Base-by-base conservation (phyloP, 257 asterid genomes). In the Ajuga chamaepitys region DNA sequence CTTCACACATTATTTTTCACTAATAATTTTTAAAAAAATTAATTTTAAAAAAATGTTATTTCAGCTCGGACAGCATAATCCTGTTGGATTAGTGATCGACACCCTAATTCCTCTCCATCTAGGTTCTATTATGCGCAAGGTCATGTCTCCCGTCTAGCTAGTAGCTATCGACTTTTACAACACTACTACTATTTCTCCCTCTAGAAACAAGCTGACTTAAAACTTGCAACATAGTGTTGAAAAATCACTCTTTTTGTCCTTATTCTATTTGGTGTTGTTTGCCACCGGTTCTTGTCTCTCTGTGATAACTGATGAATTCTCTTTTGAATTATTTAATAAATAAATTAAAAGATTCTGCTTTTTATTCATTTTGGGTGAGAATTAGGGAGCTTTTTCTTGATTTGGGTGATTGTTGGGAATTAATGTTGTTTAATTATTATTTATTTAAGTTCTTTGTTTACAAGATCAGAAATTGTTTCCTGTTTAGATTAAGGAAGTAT, bases 171-270 rank as follows among this genome's bases (percentile, higher is more conserved):
- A n/a, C n/a, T n/a, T n/a, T n/a, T n/a, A n/a, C n/a, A n/a, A n/a
- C n/a, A n/a, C n/a, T n/a, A n/a, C n/a, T n/a, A n/a, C 12, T 11
- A 24, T 70, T 59, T 18, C 45, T 12, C 22, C 13, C 16, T 17
- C 1, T 54, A 40, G 20, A 14, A 50, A 37, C 54, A 46, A 64
- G 37, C 45, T 62, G 67, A 61, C 40, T 71, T 42, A 48, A 79
- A n/a, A 70, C 67, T 69, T 70, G 22, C 35, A 24, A 8, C 51
- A 7, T 18, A 34, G 53, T 28, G 70, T 57, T 67, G 47, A 54
- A 69, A 57, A 18, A 35, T 26, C 32, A 6, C 34, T 61, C 26
- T 13, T 45, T 76, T 77, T 75, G 82, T 73, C 80, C 62, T 47
- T 67, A 75, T 70, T 45, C 72, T 30, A 51, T 55, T 70, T 45